Percentiles rank a stretch among this genome's conserved stretches.
These are phyloP conservation scores for Malassezia cuniculi DNA, from an alignment of 1,284 basidiomycete species.

Conservation along the genomic window DNA sequence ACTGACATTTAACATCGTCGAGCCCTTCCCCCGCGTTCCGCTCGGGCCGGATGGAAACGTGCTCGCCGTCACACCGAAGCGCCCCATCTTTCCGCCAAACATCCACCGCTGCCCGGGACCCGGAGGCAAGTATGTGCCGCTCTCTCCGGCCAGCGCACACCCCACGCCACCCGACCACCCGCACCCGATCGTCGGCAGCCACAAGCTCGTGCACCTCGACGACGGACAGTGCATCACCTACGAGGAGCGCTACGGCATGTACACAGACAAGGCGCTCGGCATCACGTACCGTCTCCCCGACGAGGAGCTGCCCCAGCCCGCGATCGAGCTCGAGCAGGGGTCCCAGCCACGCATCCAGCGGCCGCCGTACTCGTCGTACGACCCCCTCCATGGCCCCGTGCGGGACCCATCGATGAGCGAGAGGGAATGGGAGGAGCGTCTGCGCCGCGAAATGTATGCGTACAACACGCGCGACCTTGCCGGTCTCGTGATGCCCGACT, in stretches of 20 bases:
- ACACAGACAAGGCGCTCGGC: conserved; percentile 43
- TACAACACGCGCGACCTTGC: conserved; percentile 5
- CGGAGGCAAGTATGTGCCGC: conserved; percentile 24
- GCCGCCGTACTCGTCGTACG: conserved; percentile 10
- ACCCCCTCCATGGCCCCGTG: conserved; percentile 33
- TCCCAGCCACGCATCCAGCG: no score
- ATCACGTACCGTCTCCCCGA: conserved; percentile 40
- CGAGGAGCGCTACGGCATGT: conserved; percentile 38
- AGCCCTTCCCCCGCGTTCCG: conserved; percentile 35
- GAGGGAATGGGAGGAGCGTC: conserved; percentile 33
- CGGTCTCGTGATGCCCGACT: conserved; percentile 27
- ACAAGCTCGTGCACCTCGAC: conserved; percentile 35
- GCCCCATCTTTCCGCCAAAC: conserved; percentile 29
- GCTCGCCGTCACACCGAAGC: conserved; percentile 14
- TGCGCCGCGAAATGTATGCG: conserved; percentile 23
- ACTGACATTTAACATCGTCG: conserved; percentile 42
- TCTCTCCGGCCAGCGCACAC: conserved; percentile 27
- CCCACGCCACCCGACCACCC: conserved; percentile 41
- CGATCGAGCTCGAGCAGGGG: no score
- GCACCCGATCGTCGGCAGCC: conserved; percentile 37
- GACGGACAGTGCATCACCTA: conserved; percentile 42
- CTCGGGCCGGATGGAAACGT: conserved; percentile 10
- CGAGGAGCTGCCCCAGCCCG: conserved; percentile 21
- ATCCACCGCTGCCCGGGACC: conserved; percentile 35
- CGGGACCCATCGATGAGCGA: conserved; percentile 22